Conservation (phyloP, 73 alveolate genomes). For the Tetrahymena elliotti region DNA sequence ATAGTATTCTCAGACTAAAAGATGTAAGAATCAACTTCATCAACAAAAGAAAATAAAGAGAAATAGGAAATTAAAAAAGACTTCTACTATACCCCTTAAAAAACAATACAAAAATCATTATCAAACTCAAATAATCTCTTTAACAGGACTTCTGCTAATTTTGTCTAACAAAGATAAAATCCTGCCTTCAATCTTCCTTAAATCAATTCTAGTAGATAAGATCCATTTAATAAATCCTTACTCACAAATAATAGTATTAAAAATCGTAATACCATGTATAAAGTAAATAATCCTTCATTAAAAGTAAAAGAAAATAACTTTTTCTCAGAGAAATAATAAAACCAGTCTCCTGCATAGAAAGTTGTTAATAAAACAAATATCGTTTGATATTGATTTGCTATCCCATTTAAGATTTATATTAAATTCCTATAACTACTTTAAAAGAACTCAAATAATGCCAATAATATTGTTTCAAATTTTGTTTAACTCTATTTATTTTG, state of each 20-base stretch:
- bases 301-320: background rate
- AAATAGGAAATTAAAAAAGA: background rate
- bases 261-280: background rate
- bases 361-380: background rate
- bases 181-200: background rate
- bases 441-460: background rate
- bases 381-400: background rate
- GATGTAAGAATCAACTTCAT: background rate
- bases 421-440: background rate
- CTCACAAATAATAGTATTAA: background rate
- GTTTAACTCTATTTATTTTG: background rate
- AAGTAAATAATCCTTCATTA: background rate
- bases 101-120: background rate
- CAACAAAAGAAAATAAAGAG: background rate
- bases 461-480: too few relatives aligned
- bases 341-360: background rate
- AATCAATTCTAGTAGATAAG: background rate
- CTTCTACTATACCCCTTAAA: background rate
- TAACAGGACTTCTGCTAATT: background rate
- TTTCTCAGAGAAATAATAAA: background rate
- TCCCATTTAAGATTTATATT: background rate
- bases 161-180: too few relatives aligned
- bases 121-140: background rate
- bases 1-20: background rate
- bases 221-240: background rate